phyloP scores from a whole-genome alignment of 116 monocot species.

The Papilionanthe hybrid region DNA sequence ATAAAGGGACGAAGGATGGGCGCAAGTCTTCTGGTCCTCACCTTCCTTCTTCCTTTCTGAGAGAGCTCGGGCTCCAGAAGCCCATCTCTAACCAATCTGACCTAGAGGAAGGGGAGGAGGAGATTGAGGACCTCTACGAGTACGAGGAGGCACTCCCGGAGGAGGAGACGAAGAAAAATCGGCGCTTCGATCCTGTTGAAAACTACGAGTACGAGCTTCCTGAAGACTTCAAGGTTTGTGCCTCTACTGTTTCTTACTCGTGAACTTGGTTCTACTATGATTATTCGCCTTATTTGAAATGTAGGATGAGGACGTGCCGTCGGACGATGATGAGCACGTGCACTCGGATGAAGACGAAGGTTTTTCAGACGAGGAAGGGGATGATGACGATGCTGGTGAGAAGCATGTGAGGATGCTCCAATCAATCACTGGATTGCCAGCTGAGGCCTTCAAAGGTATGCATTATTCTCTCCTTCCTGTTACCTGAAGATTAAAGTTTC shows the following conservation, averaged over 20 bases:
- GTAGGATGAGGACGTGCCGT: conserved; percentile 25
- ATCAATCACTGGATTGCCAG: conserved; percentile 69
- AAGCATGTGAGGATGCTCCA: conserved; percentile 75
- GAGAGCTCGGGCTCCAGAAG: conserved; percentile 41
- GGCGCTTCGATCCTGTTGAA: conserved; percentile 78
- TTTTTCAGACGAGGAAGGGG: conserved; percentile 13
- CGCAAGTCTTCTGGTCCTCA: conserved; percentile 43
- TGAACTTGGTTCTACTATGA: not conserved
- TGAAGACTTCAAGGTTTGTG: conserved; percentile 58
- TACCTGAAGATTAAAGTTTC: not conserved
- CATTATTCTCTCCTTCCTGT: not conserved
- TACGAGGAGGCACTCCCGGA: conserved; percentile 63
- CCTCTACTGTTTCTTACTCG: not conserved
- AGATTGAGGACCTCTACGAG: conserved; percentile 55
- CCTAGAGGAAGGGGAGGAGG: conserved; percentile 14
- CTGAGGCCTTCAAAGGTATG: conserved; percentile 64
- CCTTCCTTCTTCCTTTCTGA: conserved; percentile 44
- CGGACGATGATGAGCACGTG: conserved; percentile 64
- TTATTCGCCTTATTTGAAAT: not conserved
- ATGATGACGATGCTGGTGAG: conserved; percentile 19
- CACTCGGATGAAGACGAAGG: conserved; percentile 38
- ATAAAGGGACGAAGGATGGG: not conserved
- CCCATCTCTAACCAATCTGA: conserved; percentile 3
- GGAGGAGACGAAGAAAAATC: conserved; percentile 84
- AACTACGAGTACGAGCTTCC: conserved; percentile 90